Percentiles rank a stretch among this genome's conserved stretches.
Conservation (phyloP, 495 filamentous ascomycete genomes). For the Annulohypoxylon bovei region DNA sequence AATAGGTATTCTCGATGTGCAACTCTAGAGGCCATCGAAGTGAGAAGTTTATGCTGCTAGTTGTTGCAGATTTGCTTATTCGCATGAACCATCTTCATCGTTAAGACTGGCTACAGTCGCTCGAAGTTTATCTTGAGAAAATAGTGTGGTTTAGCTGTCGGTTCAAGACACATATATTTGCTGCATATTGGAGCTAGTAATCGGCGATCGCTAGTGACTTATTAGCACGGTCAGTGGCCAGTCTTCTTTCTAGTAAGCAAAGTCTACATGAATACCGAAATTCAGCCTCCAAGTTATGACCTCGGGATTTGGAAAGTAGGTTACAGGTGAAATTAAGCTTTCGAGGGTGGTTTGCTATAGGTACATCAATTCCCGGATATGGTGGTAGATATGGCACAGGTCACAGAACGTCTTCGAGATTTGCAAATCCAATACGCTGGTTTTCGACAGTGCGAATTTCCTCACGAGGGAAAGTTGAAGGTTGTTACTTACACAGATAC, state of each 20-base stretch:
- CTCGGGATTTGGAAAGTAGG: conserved; percentile 29
- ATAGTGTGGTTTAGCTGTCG: background rate
- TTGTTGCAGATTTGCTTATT: background rate
- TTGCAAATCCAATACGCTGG: conserved; percentile 28
- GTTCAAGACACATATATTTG: conserved; percentile 26
- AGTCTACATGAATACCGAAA: conserved; percentile 19
- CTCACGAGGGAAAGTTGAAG: background rate
- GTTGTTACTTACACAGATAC: conserved; percentile 7
- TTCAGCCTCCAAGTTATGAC: background rate
- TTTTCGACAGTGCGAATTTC: conserved; percentile 33
- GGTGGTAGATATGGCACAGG: conserved; percentile 23
- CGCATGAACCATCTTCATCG: background rate
- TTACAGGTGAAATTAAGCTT: conserved; percentile 36
- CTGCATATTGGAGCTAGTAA: conserved; percentile 40
- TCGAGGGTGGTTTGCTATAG: conserved; percentile 21
- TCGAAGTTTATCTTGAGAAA: conserved; percentile 11
- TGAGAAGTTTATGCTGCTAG: background rate
- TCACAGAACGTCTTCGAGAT: conserved; percentile 9
- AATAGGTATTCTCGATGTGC: background rate
- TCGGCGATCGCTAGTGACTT: conserved; percentile 32
- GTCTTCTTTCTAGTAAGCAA: conserved; percentile 34
- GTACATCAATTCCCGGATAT: conserved; percentile 30
- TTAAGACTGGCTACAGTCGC: conserved; percentile 13
- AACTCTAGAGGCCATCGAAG: background rate
- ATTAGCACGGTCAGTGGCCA: conserved; percentile 15